Conservation (phyloP, 352 stramenopile genomes). For the Ophiocytium majus region DNA sequence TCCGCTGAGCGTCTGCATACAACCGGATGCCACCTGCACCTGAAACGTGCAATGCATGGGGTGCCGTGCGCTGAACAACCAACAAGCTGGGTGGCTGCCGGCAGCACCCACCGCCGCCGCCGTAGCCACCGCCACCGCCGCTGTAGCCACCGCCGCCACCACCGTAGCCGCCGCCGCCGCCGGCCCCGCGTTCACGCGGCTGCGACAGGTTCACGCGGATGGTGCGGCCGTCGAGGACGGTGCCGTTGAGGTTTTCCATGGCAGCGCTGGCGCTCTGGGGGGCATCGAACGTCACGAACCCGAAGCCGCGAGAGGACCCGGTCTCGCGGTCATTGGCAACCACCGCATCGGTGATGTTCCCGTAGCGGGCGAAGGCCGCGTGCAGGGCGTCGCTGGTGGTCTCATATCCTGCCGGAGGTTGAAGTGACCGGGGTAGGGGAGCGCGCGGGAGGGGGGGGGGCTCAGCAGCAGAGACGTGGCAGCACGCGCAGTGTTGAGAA, state of each 20-base stretch:
- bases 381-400: slow-evolving; percentile 18
- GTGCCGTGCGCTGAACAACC: too few species aligned
- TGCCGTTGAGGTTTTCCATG: slow-evolving; percentile 33
- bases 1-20: too few species aligned
- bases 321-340: slow-evolving; percentile 33
- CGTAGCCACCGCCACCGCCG: neutral
- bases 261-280: slow-evolving; percentile 23
- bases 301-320: slow-evolving; percentile 27
- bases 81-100: too few species aligned
- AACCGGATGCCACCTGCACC: too few species aligned
- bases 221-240: slow-evolving; percentile 29
- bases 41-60: too few species aligned
- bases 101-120: neutral
- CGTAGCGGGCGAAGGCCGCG: slow-evolving; percentile 12
- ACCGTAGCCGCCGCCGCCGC: neutral
- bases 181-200: neutral
- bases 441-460: neutral
- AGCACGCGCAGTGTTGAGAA: neutral
- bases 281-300: slow-evolving; percentile 30
- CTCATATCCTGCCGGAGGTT: neutral
- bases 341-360: slow-evolving; percentile 1
- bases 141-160: neutral
- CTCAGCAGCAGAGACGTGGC: neutral
- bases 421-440: neutral
- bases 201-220: slow-evolving; percentile 27